A percentile compares a stretch with the other conserved stretches of the same genome.
Conservation (phyloP, 1,284 basidiomycete genomes). For the Marasmius fiardii region DNA sequence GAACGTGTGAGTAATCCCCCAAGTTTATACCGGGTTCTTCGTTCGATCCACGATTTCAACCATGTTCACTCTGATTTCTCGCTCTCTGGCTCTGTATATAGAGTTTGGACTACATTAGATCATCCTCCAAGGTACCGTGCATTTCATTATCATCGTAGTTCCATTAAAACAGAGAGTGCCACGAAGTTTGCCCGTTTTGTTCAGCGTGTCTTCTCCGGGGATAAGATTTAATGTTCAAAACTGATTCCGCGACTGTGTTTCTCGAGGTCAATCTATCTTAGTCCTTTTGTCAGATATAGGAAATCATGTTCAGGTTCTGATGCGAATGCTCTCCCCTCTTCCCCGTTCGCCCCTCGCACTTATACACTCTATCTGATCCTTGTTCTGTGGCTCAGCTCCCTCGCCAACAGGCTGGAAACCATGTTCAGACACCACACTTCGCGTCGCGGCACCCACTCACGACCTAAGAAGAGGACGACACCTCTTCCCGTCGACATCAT, state of each 20-base stretch:
- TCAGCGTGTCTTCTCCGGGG: neutral
- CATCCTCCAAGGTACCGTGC: no score
- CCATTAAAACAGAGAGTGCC: no score
- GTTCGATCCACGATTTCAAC: neutral
- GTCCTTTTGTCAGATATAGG: neutral
- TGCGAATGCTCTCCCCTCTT: neutral
- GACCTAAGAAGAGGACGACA: neutral
- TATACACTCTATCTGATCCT: neutral
- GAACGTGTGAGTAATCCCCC: neutral
- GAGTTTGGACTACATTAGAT: neutral
- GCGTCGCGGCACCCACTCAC: neutral
- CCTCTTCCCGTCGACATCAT: neutral
- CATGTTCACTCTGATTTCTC: neutral
- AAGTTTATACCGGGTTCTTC: neutral
- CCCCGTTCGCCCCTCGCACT: neutral
- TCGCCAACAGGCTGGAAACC: neutral
- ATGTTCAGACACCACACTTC: neutral
- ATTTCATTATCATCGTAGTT: no score
- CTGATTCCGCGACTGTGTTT: neutral
- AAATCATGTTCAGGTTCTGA: neutral
- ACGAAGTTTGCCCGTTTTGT: neutral
- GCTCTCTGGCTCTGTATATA: neutral
- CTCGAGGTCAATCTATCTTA: neutral
- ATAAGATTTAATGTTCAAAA: neutral
- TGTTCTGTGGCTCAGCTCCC: neutral